These are phyloP conservation scores for Carex littledalei DNA, from an alignment of 176 grass and related monocot species.

Conservation along the genomic window DNA sequence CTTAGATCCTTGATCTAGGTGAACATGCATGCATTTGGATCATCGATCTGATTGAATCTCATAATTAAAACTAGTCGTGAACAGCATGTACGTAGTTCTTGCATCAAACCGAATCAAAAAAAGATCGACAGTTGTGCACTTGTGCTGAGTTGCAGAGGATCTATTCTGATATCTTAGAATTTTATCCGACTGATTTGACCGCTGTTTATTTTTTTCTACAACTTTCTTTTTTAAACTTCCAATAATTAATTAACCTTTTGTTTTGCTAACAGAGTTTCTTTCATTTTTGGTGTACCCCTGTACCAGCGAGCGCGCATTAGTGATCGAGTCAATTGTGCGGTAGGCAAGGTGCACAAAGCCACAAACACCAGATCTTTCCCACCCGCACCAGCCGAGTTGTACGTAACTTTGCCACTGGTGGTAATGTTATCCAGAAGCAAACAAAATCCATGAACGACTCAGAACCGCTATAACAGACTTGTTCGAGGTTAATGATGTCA, in stretches of 20 bases:
- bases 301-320: background rate
- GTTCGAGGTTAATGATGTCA: constrained; percentile 1
- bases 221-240: background rate
- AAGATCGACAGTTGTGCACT: too few relatives aligned
- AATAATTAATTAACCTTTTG: background rate
- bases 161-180: too few relatives aligned
- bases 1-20: background rate
- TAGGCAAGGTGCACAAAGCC: background rate
- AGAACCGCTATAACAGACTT: background rate
- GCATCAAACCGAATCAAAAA: too few relatives aligned
- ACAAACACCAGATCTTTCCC: background rate
- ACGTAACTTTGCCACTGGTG: background rate
- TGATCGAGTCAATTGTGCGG: background rate
- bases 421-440: background rate
- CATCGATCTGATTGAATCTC: too few relatives aligned
- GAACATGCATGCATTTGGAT: too few relatives aligned
- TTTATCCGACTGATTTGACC: too few relatives aligned
- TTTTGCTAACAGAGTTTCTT: background rate
- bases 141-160: too few relatives aligned
- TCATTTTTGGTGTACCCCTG: background rate
- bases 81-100: too few relatives aligned
- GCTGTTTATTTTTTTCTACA: background rate
- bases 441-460: background rate
- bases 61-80: too few relatives aligned
- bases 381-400: background rate